phyloP scores from a whole-genome alignment of 805 yeast genomes.

The Yarrowia porcina region DNA sequence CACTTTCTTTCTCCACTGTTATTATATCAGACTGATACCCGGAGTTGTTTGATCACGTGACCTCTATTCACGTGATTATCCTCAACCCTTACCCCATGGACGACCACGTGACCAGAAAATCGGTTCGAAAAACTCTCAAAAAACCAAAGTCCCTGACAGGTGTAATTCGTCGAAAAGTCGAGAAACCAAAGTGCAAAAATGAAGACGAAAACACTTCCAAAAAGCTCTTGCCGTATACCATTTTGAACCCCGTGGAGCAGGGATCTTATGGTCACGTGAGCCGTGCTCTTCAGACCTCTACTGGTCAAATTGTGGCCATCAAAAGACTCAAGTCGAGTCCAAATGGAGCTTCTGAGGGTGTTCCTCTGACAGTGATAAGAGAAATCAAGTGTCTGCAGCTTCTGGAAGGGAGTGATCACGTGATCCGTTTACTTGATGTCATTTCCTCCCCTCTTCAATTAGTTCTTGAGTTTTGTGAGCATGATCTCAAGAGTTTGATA shows the following conservation, averaged over 20 bases:
- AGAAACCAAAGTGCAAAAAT: background rate
- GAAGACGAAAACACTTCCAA: background rate
- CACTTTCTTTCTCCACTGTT: background rate
- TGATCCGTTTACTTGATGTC: conserved; percentile 53
- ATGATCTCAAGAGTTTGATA: conserved; percentile 42
- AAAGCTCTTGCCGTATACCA: conserved; percentile 31
- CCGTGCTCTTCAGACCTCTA: conserved; percentile 48
- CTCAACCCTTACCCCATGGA: background rate
- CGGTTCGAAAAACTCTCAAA: too few species aligned
- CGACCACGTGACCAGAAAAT: conserved; percentile 18
- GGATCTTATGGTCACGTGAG: conserved; percentile 55
- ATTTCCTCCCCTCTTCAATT: conserved; percentile 36
- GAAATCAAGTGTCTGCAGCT: conserved; percentile 15
- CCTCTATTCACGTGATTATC: background rate
- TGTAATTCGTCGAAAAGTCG: background rate
- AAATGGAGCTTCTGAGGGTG: background rate
- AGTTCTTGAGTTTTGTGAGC: conserved; percentile 38
- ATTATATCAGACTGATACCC: background rate
- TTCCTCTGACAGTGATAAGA: background rate
- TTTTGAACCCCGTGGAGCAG: conserved; percentile 36
- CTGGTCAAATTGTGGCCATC: conserved; percentile 45
- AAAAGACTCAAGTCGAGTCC: conserved; percentile 2
- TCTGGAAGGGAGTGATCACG: background rate
- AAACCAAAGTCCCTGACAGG: background rate
- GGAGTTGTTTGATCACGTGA: too few species aligned